Conservation (phyloP, 306 rosid genomes). For the Acacia melanoxylon region DNA sequence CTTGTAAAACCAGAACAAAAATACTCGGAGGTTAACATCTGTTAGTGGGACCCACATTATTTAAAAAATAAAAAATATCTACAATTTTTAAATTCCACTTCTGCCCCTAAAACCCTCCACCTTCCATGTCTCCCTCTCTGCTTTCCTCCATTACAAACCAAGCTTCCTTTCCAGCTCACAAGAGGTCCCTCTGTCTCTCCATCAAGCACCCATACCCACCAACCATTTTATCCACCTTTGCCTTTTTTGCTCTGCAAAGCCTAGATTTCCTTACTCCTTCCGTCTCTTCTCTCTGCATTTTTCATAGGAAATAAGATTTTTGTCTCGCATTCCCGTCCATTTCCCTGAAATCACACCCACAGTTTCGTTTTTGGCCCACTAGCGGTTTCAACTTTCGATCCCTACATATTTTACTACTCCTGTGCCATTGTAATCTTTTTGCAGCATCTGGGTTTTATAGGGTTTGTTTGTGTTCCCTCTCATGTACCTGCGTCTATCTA, state of each 20-base stretch:
- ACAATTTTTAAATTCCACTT: no score
- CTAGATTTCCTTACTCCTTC: constrained; percentile 18
- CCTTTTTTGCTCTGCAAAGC: constrained; percentile 38
- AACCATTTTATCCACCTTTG: constrained; percentile 60
- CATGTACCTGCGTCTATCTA: constrained; percentile 51
- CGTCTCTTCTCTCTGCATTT: constrained; percentile 27
- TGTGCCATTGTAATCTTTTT: constrained; percentile 40
- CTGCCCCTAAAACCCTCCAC: no score
- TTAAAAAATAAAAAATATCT: no score
- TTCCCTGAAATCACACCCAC: constrained; percentile 28
- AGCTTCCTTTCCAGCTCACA: constrained; percentile 73
- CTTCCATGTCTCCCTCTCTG: constrained; percentile 31
- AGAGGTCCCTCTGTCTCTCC: constrained; percentile 42
- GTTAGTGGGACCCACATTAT: no score
- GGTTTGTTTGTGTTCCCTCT: constrained; percentile 53
- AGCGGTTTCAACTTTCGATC: constrained; percentile 33
- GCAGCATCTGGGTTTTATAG: constrained; percentile 59
- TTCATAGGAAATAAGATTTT: constrained; percentile 53
- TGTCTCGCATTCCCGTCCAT: constrained; percentile 52
- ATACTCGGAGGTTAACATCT: no score
- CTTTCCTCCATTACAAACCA: constrained; percentile 81
- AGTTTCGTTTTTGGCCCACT: constrained; percentile 56
- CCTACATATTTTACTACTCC: constrained; percentile 44
- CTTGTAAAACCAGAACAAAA: no score
- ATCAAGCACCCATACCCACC: constrained; percentile 52